These are phyloP conservation scores for Tulasnella calospora DNA, from an alignment of 768 basidiomycete genomes.

Conservation along the genomic window DNA sequence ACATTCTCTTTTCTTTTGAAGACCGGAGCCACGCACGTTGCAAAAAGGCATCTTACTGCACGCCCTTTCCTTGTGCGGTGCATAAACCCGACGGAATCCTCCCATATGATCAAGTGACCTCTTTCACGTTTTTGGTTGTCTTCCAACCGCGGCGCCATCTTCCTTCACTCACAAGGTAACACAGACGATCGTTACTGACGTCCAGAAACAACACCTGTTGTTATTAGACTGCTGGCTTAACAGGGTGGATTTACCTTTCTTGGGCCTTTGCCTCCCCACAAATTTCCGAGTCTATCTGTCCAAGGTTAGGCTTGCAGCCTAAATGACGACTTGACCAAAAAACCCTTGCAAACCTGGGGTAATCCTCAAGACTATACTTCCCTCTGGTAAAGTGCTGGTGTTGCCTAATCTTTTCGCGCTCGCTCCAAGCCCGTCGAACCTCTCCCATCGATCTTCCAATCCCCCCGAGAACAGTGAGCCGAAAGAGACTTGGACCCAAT, in stretches of 20 bases:
- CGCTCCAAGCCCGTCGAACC: neutral
- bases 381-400: neutral
- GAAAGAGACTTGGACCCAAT: neutral
- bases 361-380: neutral
- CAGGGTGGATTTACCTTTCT: constrained; percentile 3
- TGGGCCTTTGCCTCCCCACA: constrained; percentile 1
- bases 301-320: constrained; percentile 7
- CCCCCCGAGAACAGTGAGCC: neutral
- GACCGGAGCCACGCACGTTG: neutral
- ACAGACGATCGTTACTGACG: neutral
- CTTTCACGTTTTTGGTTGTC: neutral
- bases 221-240: neutral
- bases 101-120: neutral
- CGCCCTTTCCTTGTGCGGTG: neutral
- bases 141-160: constrained; percentile 3
- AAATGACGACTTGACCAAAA: neutral
- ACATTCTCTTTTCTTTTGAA: neutral
- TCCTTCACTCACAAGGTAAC: neutral
- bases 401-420: neutral
- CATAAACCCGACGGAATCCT: constrained; percentile 7
- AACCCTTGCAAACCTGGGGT: neutral
- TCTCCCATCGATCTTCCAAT: neutral
- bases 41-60: neutral
- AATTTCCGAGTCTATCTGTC: neutral
- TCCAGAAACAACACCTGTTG: neutral